phyloP scores from a whole-genome alignment of 805 yeast genomes.

The Ogataea nakhonphanomensis region DNA sequence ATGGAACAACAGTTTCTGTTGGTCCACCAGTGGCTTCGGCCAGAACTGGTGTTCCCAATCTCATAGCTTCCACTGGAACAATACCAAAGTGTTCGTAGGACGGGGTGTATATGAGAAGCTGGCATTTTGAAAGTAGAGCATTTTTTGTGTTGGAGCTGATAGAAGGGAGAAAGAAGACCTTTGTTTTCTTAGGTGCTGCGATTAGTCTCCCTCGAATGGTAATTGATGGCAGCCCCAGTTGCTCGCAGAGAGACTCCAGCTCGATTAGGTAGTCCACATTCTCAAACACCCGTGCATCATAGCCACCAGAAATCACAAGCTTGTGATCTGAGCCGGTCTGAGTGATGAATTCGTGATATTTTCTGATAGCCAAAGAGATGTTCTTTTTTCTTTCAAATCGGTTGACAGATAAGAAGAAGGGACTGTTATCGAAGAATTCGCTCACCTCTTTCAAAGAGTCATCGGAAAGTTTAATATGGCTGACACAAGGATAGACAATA shows the following conservation, averaged over 20 bases:
- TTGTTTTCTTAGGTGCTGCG: slow-evolving; percentile 22
- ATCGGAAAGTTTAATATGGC: slow-evolving; percentile 24
- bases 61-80: slow-evolving; percentile 95
- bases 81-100: slow-evolving; percentile 93
- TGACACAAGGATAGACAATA: slow-evolving; percentile 80
- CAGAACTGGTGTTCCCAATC: slow-evolving; percentile 73
- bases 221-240: slow-evolving; percentile 41
- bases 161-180: slow-evolving; percentile 66
- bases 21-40: slow-evolving; percentile 95
- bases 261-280: slow-evolving; percentile 70
- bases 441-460: slow-evolving; percentile 33
- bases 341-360: slow-evolving; percentile 50
- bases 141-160: slow-evolving; percentile 64
- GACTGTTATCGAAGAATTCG: slow-evolving; percentile 34
- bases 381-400: slow-evolving; percentile 87
- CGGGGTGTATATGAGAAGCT: slow-evolving; percentile 81
- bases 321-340: slow-evolving; percentile 37
- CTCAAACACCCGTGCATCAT: slow-evolving; percentile 70
- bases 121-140: slow-evolving; percentile 53
- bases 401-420: slow-evolving; percentile 70
- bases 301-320: slow-evolving; percentile 87
- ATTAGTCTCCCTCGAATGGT: slow-evolving; percentile 32
- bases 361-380: slow-evolving; percentile 68
- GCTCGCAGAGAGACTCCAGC: slow-evolving; percentile 47
- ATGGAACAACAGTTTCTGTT: slow-evolving; percentile 62